Evolutionary conservation across 2,329 filamentous ascomycete species (phyloP).

Genomic region (Colletotrichum cuscutae): DNA sequence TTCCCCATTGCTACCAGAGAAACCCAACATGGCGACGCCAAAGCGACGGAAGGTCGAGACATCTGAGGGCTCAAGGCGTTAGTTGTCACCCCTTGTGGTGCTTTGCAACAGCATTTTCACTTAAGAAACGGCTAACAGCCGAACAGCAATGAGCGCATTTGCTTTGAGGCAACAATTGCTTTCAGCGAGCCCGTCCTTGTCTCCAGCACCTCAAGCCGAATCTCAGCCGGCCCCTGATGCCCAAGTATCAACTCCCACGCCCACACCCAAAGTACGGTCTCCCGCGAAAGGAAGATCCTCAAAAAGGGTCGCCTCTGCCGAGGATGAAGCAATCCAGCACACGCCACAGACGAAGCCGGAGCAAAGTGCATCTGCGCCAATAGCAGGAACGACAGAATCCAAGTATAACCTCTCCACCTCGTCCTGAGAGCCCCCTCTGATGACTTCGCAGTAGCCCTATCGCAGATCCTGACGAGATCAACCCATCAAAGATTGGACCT

Average conservation of each 20-base stretch:
- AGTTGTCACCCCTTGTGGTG: conserved; percentile 32
- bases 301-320: background rate
- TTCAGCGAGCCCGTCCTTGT: conserved; percentile 24
- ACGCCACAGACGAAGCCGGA: no score
- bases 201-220: conserved; percentile 20
- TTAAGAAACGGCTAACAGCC: conserved; percentile 21
- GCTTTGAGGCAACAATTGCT: conserved; percentile 52
- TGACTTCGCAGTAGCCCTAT: background rate
- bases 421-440: background rate
- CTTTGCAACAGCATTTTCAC: background rate
- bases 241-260: background rate
- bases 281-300: conserved; percentile 8
- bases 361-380: background rate
- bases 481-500: background rate
- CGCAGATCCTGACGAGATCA: background rate
- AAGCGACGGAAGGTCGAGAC: conserved; percentile 56
- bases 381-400: background rate
- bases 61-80: conserved; percentile 44
- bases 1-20: background rate
- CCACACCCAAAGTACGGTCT: conserved; percentile 10
- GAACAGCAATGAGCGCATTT: conserved; percentile 55
- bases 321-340: background rate
- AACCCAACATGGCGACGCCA: conserved; percentile 42
- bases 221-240: background rate
- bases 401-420: background rate